Percentiles rank a stretch among this genome's conserved stretches.
These are phyloP conservation scores for Aspergillus clavatus DNA, from an alignment of 2,329 filamentous ascomycete genomes.

Conservation along the genomic window DNA sequence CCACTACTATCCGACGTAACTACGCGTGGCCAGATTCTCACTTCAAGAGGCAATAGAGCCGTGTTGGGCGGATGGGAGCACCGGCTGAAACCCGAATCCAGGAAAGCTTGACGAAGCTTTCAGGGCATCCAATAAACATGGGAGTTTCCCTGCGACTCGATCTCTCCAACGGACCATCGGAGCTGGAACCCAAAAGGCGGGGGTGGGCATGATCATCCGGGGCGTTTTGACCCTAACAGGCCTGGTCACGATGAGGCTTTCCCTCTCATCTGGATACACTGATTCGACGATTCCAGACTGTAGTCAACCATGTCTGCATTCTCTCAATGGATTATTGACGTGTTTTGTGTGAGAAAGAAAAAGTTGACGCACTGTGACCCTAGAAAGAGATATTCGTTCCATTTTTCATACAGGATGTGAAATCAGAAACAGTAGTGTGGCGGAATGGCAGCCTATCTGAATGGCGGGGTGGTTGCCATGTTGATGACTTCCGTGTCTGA, in stretches of 20 bases:
- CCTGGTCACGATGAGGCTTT: background rate
- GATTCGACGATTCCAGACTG: background rate
- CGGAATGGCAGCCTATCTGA: background rate
- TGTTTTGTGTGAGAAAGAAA: too few species aligned
- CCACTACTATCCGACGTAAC: background rate
- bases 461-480: background rate
- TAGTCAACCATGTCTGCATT: constrained; percentile 1
- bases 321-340: too few species aligned
- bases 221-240: constrained; percentile 1
- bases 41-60: background rate
- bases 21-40: background rate
- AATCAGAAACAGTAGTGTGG: background rate
- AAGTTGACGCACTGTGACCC: background rate
- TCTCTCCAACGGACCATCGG: constrained; percentile 2
- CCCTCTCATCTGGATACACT: background rate
- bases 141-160: constrained; percentile 2
- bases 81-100: background rate
- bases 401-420: background rate
- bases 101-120: constrained; percentile 9
- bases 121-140: constrained; percentile 14
- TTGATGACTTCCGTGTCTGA: background rate
- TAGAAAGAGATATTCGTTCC: too few species aligned
- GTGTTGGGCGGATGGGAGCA: background rate
- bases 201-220: constrained; percentile 9
- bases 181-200: constrained; percentile 4